Percentiles rank a stretch among this genome's conserved stretches.
These are phyloP conservation scores for Pythium periplocum DNA, from an alignment of 352 stramenopile species.

Conservation along the genomic window DNA sequence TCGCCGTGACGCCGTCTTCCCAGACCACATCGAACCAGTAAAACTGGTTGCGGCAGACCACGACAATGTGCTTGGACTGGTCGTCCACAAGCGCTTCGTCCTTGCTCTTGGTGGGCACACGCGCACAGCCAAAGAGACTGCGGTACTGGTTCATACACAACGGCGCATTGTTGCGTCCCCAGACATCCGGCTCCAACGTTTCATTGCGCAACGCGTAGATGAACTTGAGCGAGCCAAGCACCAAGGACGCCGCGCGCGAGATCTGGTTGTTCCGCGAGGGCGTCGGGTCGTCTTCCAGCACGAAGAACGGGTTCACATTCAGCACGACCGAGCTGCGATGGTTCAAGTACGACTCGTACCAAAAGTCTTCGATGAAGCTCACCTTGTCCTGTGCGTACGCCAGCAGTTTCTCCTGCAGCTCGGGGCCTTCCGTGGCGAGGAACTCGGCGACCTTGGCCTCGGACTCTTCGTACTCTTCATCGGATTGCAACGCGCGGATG, in stretches of 20 bases:
- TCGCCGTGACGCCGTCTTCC: conserved; percentile 79
- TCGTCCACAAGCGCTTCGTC: conserved; percentile 82
- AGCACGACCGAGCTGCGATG: conserved; percentile 90
- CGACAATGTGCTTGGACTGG: conserved; percentile 89
- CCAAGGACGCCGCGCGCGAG: conserved; percentile 82
- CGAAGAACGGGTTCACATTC: conserved; percentile 97
- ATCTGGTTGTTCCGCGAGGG: conserved; percentile 88
- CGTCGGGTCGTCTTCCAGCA: conserved; percentile 89
- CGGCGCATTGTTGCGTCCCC: conserved; percentile 62
- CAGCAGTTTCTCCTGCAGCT: conserved; percentile 62
- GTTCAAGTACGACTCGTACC: conserved; percentile 94
- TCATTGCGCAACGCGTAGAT: conserved; percentile 87
- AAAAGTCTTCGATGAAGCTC: conserved; percentile 92
- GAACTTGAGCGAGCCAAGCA: conserved; percentile 91
- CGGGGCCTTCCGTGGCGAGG: conserved; percentile 57
- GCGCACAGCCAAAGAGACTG: conserved; percentile 85
- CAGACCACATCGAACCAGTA: conserved; percentile 94
- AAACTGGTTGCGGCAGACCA: conserved; percentile 92
- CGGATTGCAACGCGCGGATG: conserved; percentile 68
- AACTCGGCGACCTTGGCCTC: conserved; percentile 55
- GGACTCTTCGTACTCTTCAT: conserved; percentile 51
- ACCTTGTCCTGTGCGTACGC: conserved; percentile 70
- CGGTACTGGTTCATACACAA: conserved; percentile 97
- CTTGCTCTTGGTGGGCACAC: conserved; percentile 66
- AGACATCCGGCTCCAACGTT: conserved; percentile 89